These are phyloP conservation scores for Monosporascus sp. DNA, from an alignment of 2,329 filamentous ascomycete species.

Conservation along the genomic window DNA sequence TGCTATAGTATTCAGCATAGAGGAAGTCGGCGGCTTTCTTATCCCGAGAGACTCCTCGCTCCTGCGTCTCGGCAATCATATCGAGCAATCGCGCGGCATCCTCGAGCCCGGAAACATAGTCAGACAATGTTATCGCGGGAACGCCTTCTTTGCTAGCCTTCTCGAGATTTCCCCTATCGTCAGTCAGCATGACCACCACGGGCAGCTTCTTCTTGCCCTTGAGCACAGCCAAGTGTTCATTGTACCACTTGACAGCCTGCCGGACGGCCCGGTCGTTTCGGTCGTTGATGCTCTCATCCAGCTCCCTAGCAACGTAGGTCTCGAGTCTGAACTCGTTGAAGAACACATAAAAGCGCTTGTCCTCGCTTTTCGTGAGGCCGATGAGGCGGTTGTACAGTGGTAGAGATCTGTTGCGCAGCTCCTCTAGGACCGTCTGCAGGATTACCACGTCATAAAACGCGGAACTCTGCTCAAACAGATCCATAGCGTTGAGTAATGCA, in stretches of 20 bases:
- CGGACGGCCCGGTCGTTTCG: constrained; percentile 91
- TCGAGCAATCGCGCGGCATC: constrained; percentile 83
- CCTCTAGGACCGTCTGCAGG: constrained; percentile 91
- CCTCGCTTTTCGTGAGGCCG: constrained; percentile 86
- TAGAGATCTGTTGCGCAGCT: constrained; percentile 87
- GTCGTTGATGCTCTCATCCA: constrained; percentile 88
- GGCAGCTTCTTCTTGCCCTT: constrained; percentile 56
- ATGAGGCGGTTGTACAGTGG: constrained; percentile 93
- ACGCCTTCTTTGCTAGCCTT: constrained; percentile 75
- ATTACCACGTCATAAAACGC: constrained; percentile 97
- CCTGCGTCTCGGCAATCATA: constrained; percentile 81
- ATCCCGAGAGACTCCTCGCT: constrained; percentile 58
- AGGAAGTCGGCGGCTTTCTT: constrained; percentile 64
- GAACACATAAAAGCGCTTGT: constrained; percentile 97
- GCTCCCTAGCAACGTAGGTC: constrained; percentile 72
- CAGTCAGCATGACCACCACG: constrained; percentile 85
- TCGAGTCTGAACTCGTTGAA: constrained; percentile 97
- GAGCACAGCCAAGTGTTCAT: constrained; percentile 67
- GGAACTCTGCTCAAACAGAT: constrained; percentile 86
- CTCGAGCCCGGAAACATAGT: constrained; percentile 80
- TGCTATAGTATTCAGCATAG: constrained; percentile 83
- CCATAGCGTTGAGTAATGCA: constrained; percentile 91
- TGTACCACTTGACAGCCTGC: constrained; percentile 84
- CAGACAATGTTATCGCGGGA: constrained; percentile 60
- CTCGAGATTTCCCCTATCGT: constrained; percentile 80